A percentile compares a stretch with the other conserved stretches of the same genome.
Evolutionary conservation across 768 basidiomycete genomes (phyloP).

Genomic region (Serendipita vermifera): DNA sequence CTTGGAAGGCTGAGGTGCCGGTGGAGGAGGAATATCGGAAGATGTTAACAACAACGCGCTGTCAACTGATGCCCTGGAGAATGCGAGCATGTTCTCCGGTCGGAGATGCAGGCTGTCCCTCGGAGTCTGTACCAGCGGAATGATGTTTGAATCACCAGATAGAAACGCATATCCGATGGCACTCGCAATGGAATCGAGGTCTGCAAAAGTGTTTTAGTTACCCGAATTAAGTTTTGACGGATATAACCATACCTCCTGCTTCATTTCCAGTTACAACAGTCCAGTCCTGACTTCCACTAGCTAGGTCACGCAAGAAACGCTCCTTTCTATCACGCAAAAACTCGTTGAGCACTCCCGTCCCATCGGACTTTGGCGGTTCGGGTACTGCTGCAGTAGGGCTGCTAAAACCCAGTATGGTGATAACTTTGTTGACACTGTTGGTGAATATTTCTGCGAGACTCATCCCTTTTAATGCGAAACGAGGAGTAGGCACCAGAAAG

Average conservation of each 20-base stretch:
- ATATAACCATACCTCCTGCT: slow-evolving; percentile 59
- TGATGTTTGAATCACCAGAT: slow-evolving; percentile 40
- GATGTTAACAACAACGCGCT: slow-evolving; percentile 47
- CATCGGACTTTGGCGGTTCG: too few species aligned
- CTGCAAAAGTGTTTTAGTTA: slow-evolving; percentile 28
- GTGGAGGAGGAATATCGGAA: slow-evolving; percentile 41
- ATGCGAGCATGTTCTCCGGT: slow-evolving; percentile 73
- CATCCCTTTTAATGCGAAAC: too few species aligned
- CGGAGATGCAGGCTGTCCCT: slow-evolving; percentile 62
- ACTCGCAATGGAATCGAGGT: slow-evolving; percentile 81
- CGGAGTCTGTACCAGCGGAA: slow-evolving; percentile 62
- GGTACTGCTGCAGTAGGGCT: too few species aligned
- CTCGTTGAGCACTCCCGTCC: background rate
- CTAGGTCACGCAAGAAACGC: background rate
- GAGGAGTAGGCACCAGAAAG: too few species aligned
- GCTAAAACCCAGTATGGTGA: too few species aligned
- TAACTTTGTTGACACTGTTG: too few species aligned
- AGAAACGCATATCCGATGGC: slow-evolving; percentile 78
- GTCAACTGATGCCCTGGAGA: slow-evolving; percentile 44
- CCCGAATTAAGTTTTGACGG: background rate
- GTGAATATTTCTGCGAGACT: too few species aligned
- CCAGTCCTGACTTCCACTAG: slow-evolving; percentile 21
- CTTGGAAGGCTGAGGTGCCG: slow-evolving; percentile 31
- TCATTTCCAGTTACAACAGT: slow-evolving; percentile 62
- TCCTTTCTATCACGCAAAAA: background rate